Conservation (phyloP, 345 rosid species). For the Citrus mangshanensis region DNA sequence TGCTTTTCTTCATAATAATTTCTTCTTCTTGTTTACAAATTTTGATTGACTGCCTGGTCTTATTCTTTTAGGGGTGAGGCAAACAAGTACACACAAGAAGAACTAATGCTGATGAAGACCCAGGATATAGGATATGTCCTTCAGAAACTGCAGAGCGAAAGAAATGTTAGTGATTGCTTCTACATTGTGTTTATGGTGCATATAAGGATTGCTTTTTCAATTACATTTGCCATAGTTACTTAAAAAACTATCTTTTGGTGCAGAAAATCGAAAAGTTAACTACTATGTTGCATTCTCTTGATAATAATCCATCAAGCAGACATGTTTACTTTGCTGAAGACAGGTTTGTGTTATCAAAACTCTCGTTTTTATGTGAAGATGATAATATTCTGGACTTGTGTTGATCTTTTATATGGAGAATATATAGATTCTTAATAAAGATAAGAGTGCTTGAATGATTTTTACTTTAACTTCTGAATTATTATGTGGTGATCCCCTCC, state of each 20-base stretch:
- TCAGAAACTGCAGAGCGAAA: slow-evolving; percentile 84
- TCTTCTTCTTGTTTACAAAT: not conserved
- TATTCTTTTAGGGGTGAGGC: slow-evolving; percentile 52
- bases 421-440: not conserved
- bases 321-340: slow-evolving; percentile 81
- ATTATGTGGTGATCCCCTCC: not conserved
- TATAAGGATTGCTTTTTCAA: not conserved
- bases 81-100: slow-evolving; percentile 71
- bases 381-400: not conserved
- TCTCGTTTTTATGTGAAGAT: not conserved
- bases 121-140: slow-evolving; percentile 86
- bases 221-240: not conserved
- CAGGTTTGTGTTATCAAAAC: slow-evolving; percentile 43
- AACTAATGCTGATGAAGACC: slow-evolving; percentile 85
- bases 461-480: not conserved
- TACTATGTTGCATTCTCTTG: slow-evolving; percentile 63
- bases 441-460: not conserved
- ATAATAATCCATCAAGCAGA: slow-evolving; percentile 40
- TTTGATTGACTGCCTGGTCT: not conserved
- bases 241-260: slow-evolving; percentile 15
- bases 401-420: not conserved
- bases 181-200: not conserved
- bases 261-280: slow-evolving; percentile 86
- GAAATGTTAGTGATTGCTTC: slow-evolving; percentile 37
- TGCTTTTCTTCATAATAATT: not conserved